These are phyloP conservation scores for Ascochyta viciae-villosae DNA, from an alignment of 2,329 filamentous ascomycete species.

Conservation along the genomic window DNA sequence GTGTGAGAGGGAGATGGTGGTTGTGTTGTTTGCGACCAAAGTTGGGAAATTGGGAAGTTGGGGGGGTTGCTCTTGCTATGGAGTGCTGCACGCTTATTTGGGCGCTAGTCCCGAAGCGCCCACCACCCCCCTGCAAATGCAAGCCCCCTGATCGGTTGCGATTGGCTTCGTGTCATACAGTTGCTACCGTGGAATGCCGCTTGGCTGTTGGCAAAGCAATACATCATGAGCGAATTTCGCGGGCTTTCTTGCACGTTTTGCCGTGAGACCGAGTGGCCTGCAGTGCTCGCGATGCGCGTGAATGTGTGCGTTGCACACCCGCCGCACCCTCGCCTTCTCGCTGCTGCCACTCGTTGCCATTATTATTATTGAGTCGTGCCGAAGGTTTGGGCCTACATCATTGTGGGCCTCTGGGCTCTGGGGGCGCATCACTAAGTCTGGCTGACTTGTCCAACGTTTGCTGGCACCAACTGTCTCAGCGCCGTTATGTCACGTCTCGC, in stretches of 20 bases:
- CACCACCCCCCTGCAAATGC: background rate
- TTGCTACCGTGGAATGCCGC: constrained; percentile 22
- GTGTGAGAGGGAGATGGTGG: constrained; percentile 15
- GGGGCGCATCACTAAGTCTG: constrained; percentile 27
- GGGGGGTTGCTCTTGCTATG: constrained; percentile 15
- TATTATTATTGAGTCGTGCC: constrained; percentile 4
- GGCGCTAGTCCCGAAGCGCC: constrained; percentile 13
- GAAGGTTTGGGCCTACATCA: constrained; percentile 27
- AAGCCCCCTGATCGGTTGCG: background rate
- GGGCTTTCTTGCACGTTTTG: constrained; percentile 6
- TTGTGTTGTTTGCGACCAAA: constrained; percentile 18
- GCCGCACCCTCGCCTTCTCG: background rate
- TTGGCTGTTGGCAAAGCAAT: constrained; percentile 20
- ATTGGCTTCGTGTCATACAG: constrained; percentile 23
- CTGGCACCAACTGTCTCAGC: constrained; percentile 30
- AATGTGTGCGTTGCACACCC: background rate
- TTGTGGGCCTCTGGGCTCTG: constrained; percentile 25
- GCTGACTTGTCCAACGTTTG: constrained; percentile 29
- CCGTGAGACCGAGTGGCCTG: constrained; percentile 14
- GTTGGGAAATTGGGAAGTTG: constrained; percentile 19
- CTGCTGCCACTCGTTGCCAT: constrained; percentile 1
- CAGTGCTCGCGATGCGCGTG: constrained; percentile 2
- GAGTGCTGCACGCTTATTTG: constrained; percentile 14
- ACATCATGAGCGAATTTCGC: constrained; percentile 19
- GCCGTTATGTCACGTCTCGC: constrained; percentile 23